A percentile compares a stretch with the other conserved stretches of the same genome.
Conservation (phyloP, 768 basidiomycete species). For the Cantharellus cinnabarinus region DNA sequence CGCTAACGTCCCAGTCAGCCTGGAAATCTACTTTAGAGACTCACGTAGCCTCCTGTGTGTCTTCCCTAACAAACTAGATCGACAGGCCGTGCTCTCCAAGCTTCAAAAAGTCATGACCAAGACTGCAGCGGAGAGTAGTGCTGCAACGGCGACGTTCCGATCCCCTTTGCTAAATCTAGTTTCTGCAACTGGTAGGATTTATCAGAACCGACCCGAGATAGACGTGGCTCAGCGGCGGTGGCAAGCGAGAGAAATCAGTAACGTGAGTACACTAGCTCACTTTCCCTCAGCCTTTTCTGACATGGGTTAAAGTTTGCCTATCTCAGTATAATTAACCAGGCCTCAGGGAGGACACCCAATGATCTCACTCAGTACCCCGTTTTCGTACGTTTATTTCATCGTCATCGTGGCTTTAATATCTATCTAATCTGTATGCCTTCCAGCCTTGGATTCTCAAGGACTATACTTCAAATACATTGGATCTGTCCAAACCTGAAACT, state of each 20-base stretch:
- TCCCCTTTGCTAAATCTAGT: not conserved
- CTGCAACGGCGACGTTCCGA: not conserved
- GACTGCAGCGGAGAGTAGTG: not conserved
- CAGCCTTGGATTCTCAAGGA: constrained; percentile 68
- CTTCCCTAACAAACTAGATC: constrained; percentile 47
- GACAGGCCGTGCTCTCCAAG: constrained; percentile 22
- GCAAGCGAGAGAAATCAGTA: constrained; percentile 82
- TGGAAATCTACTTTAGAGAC: constrained; percentile 87
- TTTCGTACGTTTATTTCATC: constrained; percentile 31
- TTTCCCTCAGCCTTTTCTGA: not conserved
- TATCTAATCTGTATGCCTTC: constrained; percentile 3
- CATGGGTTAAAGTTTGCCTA: constrained; percentile 50
- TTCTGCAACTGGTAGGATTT: not conserved
- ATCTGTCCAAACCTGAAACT: constrained; percentile 36
- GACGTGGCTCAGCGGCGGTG: constrained; percentile 58
- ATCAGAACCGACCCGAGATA: constrained; percentile 31
- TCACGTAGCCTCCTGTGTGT: constrained; percentile 72
- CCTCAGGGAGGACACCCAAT: constrained; percentile 80
- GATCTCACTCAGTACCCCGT: constrained; percentile 92
- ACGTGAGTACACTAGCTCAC: constrained; percentile 25
- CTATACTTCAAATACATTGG: constrained; percentile 50
- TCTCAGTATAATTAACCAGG: constrained; percentile 72
- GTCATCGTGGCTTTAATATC: not conserved
- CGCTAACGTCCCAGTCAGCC: constrained; percentile 20
- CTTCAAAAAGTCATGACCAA: not conserved